phyloP scores from a whole-genome alignment of 2,329 filamentous ascomycete species.

The Aspergillus novofumigatus region DNA sequence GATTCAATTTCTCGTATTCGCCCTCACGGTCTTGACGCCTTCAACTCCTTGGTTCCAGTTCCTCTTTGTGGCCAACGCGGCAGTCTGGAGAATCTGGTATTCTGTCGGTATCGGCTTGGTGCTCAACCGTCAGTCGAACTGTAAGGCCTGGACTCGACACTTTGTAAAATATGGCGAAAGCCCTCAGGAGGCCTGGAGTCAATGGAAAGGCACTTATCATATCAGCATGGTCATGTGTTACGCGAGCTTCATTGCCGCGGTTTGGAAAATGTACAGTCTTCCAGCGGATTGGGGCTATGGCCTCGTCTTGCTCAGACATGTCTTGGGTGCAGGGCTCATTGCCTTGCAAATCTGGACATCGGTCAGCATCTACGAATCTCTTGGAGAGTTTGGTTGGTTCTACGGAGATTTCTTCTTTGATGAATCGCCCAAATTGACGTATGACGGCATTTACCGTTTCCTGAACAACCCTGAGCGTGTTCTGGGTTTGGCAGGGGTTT shows the following conservation, averaged over 20 bases:
- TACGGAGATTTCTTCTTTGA: constrained; percentile 99
- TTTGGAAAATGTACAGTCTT: constrained; percentile 94
- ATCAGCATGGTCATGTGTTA: constrained; percentile 89
- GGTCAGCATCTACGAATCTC: constrained; percentile 86
- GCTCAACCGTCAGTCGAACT: constrained; percentile 77
- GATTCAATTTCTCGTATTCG: constrained; percentile 69
- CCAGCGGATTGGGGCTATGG: constrained; percentile 83
- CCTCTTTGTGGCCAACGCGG: constrained; percentile 75
- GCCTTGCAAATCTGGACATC: constrained; percentile 90
- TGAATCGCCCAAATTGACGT: constrained; percentile 80
- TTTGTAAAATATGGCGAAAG: constrained; percentile 96
- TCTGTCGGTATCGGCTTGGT: constrained; percentile 81
- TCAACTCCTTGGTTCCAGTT: constrained; percentile 70
- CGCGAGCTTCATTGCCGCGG: constrained; percentile 79
- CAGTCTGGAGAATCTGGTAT: constrained; percentile 87
- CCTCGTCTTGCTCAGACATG: constrained; percentile 80
- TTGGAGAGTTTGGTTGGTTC: constrained; percentile 98
- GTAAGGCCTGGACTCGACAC: constrained; percentile 94
- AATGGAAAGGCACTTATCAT: constrained; percentile 97
- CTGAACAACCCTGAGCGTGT: constrained; percentile 96
- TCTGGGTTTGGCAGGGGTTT: constrained; percentile 88
- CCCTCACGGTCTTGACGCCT: constrained; percentile 71
- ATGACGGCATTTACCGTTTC: constrained; percentile 96
- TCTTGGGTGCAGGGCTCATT: constrained; percentile 74
- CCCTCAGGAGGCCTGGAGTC: constrained; percentile 86